Evolutionary conservation across 768 basidiomycete genomes (phyloP).

Genomic region (Phallus indusiatus): DNA sequence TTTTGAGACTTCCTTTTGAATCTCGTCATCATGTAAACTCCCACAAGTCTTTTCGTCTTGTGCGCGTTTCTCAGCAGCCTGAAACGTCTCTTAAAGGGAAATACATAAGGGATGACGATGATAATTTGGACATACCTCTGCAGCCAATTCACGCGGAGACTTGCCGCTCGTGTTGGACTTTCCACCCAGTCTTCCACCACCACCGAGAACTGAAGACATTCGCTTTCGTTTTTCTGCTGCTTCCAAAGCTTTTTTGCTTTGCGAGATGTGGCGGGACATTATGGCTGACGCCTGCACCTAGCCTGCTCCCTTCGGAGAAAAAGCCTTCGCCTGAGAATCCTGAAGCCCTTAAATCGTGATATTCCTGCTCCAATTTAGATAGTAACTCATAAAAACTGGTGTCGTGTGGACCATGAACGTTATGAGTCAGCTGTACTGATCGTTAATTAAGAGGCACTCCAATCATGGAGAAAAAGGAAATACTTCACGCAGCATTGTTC

Average conservation of each 20-base stretch:
- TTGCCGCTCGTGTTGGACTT: conserved; percentile 29
- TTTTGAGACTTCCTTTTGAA: conserved; percentile 54
- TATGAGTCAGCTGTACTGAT: conserved; percentile 65
- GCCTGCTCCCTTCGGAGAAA: conserved; percentile 57
- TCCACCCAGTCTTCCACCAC: conserved; percentile 56
- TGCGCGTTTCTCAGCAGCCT: conserved; percentile 82
- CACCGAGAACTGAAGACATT: conserved; percentile 33
- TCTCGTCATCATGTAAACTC: conserved; percentile 35
- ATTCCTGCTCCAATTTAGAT: conserved; percentile 72
- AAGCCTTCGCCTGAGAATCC: conserved; percentile 93
- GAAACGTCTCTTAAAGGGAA: background rate
- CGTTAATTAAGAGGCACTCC: background rate
- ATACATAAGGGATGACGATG: background rate
- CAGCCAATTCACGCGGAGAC: conserved; percentile 64
- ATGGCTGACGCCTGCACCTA: conserved; percentile 63
- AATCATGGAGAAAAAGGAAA: conserved; percentile 7
- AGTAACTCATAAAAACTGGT: conserved; percentile 73
- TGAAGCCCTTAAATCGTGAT: conserved; percentile 61
- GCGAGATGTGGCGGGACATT: conserved; percentile 59
- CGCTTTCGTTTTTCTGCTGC: conserved; percentile 70
- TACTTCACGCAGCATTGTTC: conserved; percentile 89
- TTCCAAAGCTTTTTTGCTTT: conserved; percentile 55
- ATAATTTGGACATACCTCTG: conserved; percentile 41
- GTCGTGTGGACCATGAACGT: conserved; percentile 84
- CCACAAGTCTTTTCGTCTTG: conserved; percentile 71